These are phyloP conservation scores for Trametopsis cervina DNA, from an alignment of 768 basidiomycete species.

Conservation along the genomic window DNA sequence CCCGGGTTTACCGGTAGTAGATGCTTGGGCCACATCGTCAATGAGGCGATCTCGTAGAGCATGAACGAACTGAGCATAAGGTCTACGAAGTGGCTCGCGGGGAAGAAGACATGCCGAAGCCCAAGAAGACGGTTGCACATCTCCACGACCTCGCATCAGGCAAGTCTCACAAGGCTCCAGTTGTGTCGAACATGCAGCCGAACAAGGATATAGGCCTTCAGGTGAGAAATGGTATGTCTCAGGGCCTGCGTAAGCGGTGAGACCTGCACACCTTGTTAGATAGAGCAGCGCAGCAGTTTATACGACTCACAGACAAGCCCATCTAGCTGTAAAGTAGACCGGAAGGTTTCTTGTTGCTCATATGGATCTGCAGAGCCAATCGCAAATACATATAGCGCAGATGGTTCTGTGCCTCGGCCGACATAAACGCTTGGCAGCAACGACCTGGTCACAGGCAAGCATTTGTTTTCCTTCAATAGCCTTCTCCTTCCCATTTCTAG, in stretches of 20 bases:
- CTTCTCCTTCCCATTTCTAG: slow-evolving; percentile 52
- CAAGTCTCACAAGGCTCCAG: slow-evolving; percentile 34
- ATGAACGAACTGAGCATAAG: slow-evolving; percentile 44
- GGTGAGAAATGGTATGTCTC: slow-evolving; percentile 40
- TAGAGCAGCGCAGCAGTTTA: background rate
- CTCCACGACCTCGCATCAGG: slow-evolving; percentile 9
- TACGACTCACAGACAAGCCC: slow-evolving; percentile 43
- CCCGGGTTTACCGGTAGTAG: slow-evolving; percentile 20
- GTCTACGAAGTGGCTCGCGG: slow-evolving; percentile 34
- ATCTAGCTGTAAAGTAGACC: slow-evolving; percentile 38
- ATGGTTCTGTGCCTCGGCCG: slow-evolving; percentile 27
- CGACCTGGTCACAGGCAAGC: slow-evolving; percentile 37
- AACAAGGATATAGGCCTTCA: slow-evolving; percentile 47
- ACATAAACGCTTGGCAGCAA: slow-evolving; percentile 46
- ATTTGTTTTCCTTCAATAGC: slow-evolving; percentile 33
- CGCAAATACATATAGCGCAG: slow-evolving; percentile 53
- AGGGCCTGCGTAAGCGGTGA: slow-evolving; percentile 27
- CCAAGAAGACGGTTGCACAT: slow-evolving; percentile 10
- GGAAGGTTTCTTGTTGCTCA: slow-evolving; percentile 24
- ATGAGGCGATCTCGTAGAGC: slow-evolving; percentile 52
- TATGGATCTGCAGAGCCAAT: slow-evolving; percentile 32
- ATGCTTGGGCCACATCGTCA: slow-evolving; percentile 44
- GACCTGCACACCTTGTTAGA: background rate
- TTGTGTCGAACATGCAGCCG: slow-evolving; percentile 35
- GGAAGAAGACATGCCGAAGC: slow-evolving; percentile 31